Base-by-base conservation (phyloP, 495 filamentous ascomycete genomes). In the Penicillium pancosmium region DNA sequence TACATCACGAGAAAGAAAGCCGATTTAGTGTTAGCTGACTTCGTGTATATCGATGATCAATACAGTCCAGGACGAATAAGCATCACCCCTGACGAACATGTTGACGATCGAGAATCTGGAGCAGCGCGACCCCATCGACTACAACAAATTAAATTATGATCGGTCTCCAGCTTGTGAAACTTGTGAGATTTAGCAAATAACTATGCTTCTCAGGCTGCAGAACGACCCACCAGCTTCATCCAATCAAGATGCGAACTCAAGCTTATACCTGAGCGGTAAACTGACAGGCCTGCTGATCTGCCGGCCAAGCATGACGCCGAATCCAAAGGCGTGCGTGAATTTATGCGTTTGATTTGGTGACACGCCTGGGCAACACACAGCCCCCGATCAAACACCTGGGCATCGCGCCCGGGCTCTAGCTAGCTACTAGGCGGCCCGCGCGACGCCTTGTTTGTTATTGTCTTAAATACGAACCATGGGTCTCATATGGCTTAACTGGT, bases 261-360 rank as follows among this genome's bases (percentile, higher is more conserved):
- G 23, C 40, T 34, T 15, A 44, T 44, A 8, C 27, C 35, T 3
- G 46, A 35, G 50, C 52, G 49, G 51, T 36, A 57, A 50, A 25
- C 27, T 15, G 27, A 35, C 18, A 41, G 44, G 5, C 35, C 51
- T 12, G 40, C 23, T 21, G 52, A 58, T 58, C 58, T 61, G 38
- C 62, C 55, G 40, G 62, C 62, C 62, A 61, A 61, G 48, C 36
- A 56, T 23, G 27, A 43, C 25, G 43, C 40, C 47, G 51, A 52
- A 53, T 44, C 0, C 16, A 31, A 34, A 15, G 56, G 54, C 58
- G 58, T 65, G 62, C 36, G 10, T 18, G 5, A 12, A 35, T 40
- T 19, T 48, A 27, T 18, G 36, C n/a, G 47, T 61, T 15, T 65
- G 55, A 60, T 65, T 64, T 57, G 62, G 44, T 56, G 44, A 16